phyloP scores from a whole-genome alignment of 2,329 filamentous ascomycete species.

The Colletotrichum truncatum region DNA sequence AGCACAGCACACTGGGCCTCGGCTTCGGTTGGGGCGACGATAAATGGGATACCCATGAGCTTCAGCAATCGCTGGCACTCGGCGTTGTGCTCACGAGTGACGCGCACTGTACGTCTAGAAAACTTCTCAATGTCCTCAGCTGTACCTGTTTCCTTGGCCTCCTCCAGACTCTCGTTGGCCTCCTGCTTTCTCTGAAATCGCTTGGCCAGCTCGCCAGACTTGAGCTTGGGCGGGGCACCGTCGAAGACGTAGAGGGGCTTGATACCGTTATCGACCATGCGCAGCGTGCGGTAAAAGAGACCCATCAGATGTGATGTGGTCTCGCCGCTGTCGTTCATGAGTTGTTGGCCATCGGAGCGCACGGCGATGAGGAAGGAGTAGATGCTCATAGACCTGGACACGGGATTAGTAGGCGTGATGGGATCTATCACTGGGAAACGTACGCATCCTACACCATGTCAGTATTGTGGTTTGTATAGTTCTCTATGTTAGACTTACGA shows the following conservation, averaged over 20 bases:
- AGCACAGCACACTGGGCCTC: conserved; percentile 96
- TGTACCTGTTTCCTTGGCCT: conserved; percentile 96
- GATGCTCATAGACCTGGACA: conserved; percentile 88
- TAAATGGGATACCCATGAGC: conserved; percentile 95
- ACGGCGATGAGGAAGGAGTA: conserved; percentile 99
- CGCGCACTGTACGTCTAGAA: conserved; percentile 88
- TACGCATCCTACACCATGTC: conserved; percentile 64
- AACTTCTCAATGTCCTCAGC: conserved; percentile 99
- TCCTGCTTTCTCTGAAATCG: conserved; percentile 95
- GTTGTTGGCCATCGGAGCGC: conserved; percentile 93
- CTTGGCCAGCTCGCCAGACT: conserved; percentile 95
- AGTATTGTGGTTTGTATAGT: background rate
- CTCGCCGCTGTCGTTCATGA: conserved; percentile 94
- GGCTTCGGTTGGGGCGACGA: conserved; percentile 94
- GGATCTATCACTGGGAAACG: conserved; percentile 22
- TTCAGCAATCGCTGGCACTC: conserved; percentile 92
- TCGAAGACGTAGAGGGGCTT: conserved; percentile 99
- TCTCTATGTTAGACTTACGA: conserved; percentile 66
- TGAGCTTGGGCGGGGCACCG: conserved; percentile 94
- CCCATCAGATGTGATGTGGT: conserved; percentile 99
- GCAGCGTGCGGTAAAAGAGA: conserved; percentile 98
- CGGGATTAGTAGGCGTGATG: conserved; percentile 18
- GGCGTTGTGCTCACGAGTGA: conserved; percentile 95
- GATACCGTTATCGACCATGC: conserved; percentile 98
- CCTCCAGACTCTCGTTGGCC: conserved; percentile 88